Conservation (phyloP, 2,329 filamentous ascomycete species). For the Epichloe gansuensis region DNA sequence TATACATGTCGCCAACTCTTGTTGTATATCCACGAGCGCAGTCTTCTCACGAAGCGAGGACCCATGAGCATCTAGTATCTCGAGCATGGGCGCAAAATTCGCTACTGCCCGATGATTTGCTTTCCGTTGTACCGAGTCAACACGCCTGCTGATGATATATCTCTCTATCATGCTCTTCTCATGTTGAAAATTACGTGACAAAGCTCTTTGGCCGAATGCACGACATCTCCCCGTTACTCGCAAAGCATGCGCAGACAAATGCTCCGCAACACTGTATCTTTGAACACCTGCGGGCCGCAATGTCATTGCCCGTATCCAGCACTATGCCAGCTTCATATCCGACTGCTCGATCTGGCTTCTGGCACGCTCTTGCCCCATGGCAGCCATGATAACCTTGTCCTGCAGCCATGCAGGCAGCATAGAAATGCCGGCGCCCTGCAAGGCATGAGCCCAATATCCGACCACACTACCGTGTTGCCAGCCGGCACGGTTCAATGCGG, state of each 20-base stretch:
- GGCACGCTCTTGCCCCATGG: neutral
- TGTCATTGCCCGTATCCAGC: too few relatives aligned
- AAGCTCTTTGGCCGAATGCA: too few relatives aligned
- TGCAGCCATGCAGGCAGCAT: neutral
- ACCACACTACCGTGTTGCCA: slow-evolving; percentile 8
- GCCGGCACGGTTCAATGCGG: slow-evolving; percentile 5
- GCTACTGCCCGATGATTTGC: neutral
- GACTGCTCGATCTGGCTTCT: neutral
- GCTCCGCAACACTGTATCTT: too few relatives aligned
- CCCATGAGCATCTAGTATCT: neutral
- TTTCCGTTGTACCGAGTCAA: too few relatives aligned
- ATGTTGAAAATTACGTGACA: too few relatives aligned
- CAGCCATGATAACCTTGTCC: neutral
- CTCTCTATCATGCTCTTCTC: too few relatives aligned
- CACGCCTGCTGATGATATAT: too few relatives aligned
- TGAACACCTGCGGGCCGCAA: too few relatives aligned
- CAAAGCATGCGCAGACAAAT: too few relatives aligned
- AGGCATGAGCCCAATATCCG: slow-evolving; percentile 10
- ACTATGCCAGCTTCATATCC: neutral
- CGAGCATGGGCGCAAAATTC: neutral
- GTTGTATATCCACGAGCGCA: too few relatives aligned
- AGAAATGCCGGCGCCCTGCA: slow-evolving; percentile 3
- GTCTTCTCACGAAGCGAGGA: neutral
- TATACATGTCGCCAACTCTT: too few relatives aligned
- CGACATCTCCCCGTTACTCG: too few relatives aligned